These are phyloP conservation scores for Raffaelea albimanens DNA, from an alignment of 2,329 filamentous ascomycete species.

Conservation along the genomic window DNA sequence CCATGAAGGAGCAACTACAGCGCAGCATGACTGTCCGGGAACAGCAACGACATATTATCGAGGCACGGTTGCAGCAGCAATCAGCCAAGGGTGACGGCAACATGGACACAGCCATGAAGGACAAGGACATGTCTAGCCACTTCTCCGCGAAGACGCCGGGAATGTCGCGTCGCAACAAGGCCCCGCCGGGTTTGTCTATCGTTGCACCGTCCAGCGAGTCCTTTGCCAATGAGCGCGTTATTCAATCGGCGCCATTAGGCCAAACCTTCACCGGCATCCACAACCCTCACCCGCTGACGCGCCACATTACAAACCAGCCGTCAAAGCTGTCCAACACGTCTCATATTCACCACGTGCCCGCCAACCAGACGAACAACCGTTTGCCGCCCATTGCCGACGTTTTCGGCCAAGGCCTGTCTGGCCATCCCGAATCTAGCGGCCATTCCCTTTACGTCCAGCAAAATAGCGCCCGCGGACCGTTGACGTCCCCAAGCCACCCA, in stretches of 20 bases:
- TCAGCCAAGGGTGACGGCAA: conserved; percentile 67
- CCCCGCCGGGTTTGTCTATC: conserved; percentile 84
- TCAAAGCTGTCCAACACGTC: conserved; percentile 75
- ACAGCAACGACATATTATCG: conserved; percentile 90
- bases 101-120: conserved; percentile 42
- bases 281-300: conserved; percentile 64
- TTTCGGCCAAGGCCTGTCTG: conserved; percentile 69
- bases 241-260: conserved; percentile 90
- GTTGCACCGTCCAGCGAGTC: conserved; percentile 88
- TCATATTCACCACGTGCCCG: conserved; percentile 84
- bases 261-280: conserved; percentile 92
- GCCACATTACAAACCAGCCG: conserved; percentile 71
- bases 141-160: conserved; percentile 62
- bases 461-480: conserved; percentile 56
- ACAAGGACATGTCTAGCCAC: conserved; percentile 34
- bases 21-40: conserved; percentile 88
- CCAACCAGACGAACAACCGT: conserved; percentile 81
- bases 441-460: conserved; percentile 49
- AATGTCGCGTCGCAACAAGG: conserved; percentile 65
- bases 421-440: conserved; percentile 46
- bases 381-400: conserved; percentile 92
- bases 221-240: conserved; percentile 88
- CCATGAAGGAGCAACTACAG: conserved; percentile 91
- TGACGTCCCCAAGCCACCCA: conserved; percentile 71
- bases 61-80: conserved; percentile 79